Conservation (phyloP, 2,329 filamentous ascomycete genomes). For the Trichoderma oligosporum region DNA sequence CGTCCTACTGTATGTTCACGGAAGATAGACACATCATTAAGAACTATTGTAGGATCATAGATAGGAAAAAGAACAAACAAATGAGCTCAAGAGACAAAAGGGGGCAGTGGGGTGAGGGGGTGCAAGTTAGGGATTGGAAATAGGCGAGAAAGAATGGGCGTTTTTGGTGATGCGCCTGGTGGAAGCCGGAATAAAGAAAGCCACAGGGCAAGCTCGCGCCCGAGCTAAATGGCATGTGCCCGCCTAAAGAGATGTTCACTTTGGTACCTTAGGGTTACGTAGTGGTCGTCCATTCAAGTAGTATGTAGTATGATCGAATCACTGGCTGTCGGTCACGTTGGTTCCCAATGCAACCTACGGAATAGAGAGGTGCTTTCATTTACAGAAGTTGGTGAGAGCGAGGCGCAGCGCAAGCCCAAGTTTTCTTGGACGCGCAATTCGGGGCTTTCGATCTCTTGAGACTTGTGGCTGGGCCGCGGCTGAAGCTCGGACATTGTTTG, state of each 20-base stretch:
- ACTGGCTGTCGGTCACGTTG: no score
- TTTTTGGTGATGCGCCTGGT: conserved; percentile 8
- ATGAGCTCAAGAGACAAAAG: background rate
- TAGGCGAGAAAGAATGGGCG: background rate
- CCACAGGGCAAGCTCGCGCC: background rate
- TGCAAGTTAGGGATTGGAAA: conserved; percentile 14
- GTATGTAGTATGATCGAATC: no score
- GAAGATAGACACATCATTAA: background rate
- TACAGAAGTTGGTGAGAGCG: no score
- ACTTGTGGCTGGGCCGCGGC: conserved; percentile 4
- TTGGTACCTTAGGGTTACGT: no score
- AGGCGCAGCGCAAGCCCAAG: conserved; percentile 15
- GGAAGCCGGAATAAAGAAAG: background rate
- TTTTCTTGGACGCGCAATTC: conserved; percentile 12
- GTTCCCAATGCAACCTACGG: no score
- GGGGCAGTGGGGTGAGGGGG: conserved; percentile 14
- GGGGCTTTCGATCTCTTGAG: background rate
- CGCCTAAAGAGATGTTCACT: no score
- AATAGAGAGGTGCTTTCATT: no score
- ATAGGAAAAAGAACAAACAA: background rate
- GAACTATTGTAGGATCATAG: background rate
- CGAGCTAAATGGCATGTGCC: no score
- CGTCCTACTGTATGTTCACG: background rate
- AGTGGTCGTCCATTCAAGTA: no score
- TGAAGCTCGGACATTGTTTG: conserved; percentile 15